phyloP scores from a whole-genome alignment of 75 land plant species.

The Cunninghamia lanceolata region DNA sequence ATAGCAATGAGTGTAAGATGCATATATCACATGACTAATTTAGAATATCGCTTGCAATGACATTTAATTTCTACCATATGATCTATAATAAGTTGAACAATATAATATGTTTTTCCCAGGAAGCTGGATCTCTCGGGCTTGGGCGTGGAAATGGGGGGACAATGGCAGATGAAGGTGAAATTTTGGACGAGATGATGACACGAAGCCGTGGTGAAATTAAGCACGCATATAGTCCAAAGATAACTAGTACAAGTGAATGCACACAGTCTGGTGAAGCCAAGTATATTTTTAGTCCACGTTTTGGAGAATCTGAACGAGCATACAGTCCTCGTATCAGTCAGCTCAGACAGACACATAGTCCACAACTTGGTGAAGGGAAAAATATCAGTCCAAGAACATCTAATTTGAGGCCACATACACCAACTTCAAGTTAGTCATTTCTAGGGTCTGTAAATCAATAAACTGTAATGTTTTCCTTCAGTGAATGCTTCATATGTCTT shows the following conservation, averaged over 20 bases:
- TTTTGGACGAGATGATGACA: conserved; percentile 73
- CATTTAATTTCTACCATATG: not conserved
- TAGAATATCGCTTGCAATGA: not conserved
- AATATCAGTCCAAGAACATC: conserved; percentile 15
- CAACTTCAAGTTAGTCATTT: not conserved
- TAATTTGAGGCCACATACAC: conserved; percentile 5
- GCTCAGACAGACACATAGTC: conserved; percentile 19
- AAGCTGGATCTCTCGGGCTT: not conserved
- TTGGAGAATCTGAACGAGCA: conserved; percentile 14
- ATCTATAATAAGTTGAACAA: not conserved
- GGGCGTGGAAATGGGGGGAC: conserved; percentile 7
- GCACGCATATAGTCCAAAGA: conserved; percentile 49
- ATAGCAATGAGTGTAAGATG: conserved; percentile 17
- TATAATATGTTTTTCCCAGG: conserved; percentile 11
- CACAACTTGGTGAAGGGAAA: conserved; percentile 9
- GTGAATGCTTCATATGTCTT: not conserved
- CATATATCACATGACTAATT: not conserved
- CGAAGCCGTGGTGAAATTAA: conserved; percentile 82
- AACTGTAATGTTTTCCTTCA: not conserved
- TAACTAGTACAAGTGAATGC: conserved; percentile 42
- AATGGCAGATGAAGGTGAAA: conserved; percentile 42
- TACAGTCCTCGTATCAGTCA: conserved; percentile 38
- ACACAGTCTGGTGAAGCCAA: conserved; percentile 23
- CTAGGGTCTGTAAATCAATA: not conserved
- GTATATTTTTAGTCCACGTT: conserved; percentile 14